A percentile compares a stretch with the other conserved stretches of the same genome.
Evolutionary conservation across 225 moss, liverwort and hornwort species (phyloP).

Genomic region (Straminergon stramineum): DNA sequence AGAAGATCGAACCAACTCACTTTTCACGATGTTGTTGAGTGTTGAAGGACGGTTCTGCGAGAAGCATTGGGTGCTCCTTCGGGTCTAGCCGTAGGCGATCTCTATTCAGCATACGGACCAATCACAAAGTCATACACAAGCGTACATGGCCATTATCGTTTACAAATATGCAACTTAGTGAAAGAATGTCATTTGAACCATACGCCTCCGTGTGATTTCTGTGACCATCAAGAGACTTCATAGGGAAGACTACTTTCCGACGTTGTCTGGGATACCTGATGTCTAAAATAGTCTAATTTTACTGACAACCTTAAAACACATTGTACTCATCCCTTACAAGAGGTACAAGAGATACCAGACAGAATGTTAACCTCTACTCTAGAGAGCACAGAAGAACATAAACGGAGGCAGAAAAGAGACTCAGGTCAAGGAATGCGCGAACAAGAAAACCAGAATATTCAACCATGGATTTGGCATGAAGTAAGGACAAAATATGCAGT

Average conservation of each 20-base stretch:
- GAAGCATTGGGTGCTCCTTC: conserved; percentile 87
- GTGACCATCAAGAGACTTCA: background rate
- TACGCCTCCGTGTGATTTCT: background rate
- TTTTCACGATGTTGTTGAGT: conserved; percentile 86
- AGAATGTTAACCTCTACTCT: background rate
- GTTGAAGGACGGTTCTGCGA: conserved; percentile 90
- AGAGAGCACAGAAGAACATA: background rate
- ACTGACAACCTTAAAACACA: background rate
- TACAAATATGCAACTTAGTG: background rate
- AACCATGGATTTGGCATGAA: background rate
- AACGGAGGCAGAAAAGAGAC: background rate
- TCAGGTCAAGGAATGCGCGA: background rate
- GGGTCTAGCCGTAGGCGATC: conserved; percentile 78
- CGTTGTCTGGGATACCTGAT: background rate
- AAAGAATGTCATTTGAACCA: background rate
- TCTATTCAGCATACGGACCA: conserved; percentile 22
- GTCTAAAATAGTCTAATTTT: background rate
- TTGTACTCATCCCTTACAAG: background rate
- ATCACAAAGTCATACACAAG: conserved; percentile 3
- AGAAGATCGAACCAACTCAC: conserved; percentile 22
- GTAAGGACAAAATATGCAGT: background rate
- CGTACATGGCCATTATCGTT: background rate
- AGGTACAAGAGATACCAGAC: background rate
- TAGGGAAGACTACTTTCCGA: background rate
- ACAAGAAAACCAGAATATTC: background rate